Evolutionary conservation across 306 rosid genomes (phyloP).

Genomic region (Malus sylvestris): DNA sequence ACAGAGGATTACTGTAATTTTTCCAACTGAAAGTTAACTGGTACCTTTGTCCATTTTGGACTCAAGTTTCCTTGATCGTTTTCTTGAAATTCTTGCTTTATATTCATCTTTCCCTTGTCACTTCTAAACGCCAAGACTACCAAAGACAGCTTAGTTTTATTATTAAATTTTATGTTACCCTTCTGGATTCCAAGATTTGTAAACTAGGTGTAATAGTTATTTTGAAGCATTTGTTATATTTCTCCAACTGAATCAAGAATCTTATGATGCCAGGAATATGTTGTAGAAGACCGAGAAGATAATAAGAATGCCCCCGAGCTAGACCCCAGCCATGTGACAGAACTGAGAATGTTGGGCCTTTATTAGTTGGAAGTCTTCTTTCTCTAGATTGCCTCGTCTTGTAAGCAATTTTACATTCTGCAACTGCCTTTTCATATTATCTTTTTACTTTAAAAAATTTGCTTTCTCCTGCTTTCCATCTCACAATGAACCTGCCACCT

Average conservation of each 20-base stretch:
- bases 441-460: background rate
- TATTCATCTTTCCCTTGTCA: background rate
- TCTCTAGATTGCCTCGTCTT: constrained; percentile 4
- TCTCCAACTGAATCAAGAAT: background rate
- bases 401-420: constrained; percentile 12
- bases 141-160: background rate
- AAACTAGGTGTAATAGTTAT: background rate
- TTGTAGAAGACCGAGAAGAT: constrained; percentile 76
- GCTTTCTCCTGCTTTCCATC: background rate
- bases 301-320: constrained; percentile 68
- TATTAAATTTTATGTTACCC: background rate
- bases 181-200: background rate
- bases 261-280: constrained; percentile 60
- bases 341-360: constrained; percentile 93
- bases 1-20: background rate
- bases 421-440: background rate
- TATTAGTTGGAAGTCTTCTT: constrained; percentile 44
- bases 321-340: constrained; percentile 83
- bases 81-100: background rate
- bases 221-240: background rate
- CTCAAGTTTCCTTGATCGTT: background rate
- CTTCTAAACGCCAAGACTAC: background rate
- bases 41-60: background rate
- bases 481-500: background rate
- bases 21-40: background rate